These are phyloP conservation scores for Penicillium olsonii DNA, from an alignment of 2,329 filamentous ascomycete species.

Conservation along the genomic window DNA sequence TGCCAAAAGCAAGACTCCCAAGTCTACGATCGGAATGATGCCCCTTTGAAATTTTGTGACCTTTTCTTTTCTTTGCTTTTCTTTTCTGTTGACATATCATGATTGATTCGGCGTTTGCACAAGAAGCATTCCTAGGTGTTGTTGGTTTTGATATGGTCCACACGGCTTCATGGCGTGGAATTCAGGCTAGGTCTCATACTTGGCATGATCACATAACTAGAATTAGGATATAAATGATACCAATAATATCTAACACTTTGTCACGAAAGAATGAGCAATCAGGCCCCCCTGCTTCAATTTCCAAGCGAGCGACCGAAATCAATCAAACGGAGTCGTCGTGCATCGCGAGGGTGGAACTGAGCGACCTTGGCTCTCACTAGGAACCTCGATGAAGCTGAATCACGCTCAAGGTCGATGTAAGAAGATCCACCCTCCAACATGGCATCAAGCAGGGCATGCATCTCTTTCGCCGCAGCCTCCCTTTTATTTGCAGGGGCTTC, in stretches of 20 bases:
- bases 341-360: slow-evolving; percentile 58
- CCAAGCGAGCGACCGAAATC: slow-evolving; percentile 51
- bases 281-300: slow-evolving; percentile 18
- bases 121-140: slow-evolving; percentile 24
- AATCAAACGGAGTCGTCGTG: slow-evolving; percentile 53
- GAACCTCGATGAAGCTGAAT: slow-evolving; percentile 56
- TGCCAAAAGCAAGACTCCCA: slow-evolving; percentile 26
- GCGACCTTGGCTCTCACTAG: slow-evolving; percentile 58
- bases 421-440: slow-evolving; percentile 49
- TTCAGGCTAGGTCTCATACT: slow-evolving; percentile 2
- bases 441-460: slow-evolving; percentile 49
- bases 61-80: slow-evolving; percentile 1
- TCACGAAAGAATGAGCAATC: background rate
- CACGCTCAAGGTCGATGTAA: slow-evolving; percentile 52
- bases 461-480: slow-evolving; percentile 50
- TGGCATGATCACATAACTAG: slow-evolving; percentile 1
- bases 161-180: background rate
- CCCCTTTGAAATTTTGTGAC: slow-evolving; percentile 28
- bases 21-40: slow-evolving; percentile 42
- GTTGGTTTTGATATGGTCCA: slow-evolving; percentile 1
- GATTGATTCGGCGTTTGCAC: slow-evolving; percentile 13
- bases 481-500: slow-evolving; percentile 43
- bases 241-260: slow-evolving; percentile 15
- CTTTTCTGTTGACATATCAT: slow-evolving; percentile 9
- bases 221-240: slow-evolving; percentile 16